These are phyloP conservation scores for Alternaria incomplexa DNA, from an alignment of 2,329 filamentous ascomycete genomes.

Conservation along the genomic window DNA sequence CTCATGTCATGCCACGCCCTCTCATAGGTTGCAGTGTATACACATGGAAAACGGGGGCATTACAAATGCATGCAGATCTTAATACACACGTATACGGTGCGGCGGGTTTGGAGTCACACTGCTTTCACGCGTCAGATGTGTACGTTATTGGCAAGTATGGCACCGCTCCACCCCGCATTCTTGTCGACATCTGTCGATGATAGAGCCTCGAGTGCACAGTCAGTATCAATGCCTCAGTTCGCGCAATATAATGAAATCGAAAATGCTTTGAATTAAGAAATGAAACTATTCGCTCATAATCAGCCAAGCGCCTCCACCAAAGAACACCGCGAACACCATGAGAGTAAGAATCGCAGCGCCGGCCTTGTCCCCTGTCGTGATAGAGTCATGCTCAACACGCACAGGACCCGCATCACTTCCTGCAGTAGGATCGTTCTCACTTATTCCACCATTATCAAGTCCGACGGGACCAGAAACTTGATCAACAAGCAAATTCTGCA, in stretches of 20 bases:
- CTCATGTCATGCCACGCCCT: neutral
- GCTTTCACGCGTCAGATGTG: neutral
- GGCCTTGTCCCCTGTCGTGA: slow-evolving; percentile 67
- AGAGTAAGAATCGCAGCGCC: slow-evolving; percentile 71
- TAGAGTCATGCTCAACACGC: slow-evolving; percentile 34
- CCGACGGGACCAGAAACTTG: slow-evolving; percentile 49
- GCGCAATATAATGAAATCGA: neutral
- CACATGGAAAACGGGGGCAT: neutral
- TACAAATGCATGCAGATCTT: neutral
- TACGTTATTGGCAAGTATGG: too few relatives aligned
- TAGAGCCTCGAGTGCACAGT: neutral
- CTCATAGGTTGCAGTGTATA: neutral
- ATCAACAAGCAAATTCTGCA: slow-evolving; percentile 54
- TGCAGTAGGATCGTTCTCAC: slow-evolving; percentile 53
- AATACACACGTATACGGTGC: neutral
- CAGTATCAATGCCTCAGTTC: neutral
- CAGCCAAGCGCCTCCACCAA: slow-evolving; percentile 62
- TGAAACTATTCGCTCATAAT: slow-evolving; percentile 30
- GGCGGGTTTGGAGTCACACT: neutral
- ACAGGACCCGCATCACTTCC: slow-evolving; percentile 37
- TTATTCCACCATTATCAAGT: slow-evolving; percentile 60
- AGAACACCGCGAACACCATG: slow-evolving; percentile 59
- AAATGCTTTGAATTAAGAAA: neutral
- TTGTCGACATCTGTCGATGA: neutral
- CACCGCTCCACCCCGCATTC: neutral